A percentile compares a stretch with the other conserved stretches of the same genome.
These are phyloP conservation scores for Phytophthora citricola DNA, from an alignment of 352 stramenopile species.

Conservation along the genomic window DNA sequence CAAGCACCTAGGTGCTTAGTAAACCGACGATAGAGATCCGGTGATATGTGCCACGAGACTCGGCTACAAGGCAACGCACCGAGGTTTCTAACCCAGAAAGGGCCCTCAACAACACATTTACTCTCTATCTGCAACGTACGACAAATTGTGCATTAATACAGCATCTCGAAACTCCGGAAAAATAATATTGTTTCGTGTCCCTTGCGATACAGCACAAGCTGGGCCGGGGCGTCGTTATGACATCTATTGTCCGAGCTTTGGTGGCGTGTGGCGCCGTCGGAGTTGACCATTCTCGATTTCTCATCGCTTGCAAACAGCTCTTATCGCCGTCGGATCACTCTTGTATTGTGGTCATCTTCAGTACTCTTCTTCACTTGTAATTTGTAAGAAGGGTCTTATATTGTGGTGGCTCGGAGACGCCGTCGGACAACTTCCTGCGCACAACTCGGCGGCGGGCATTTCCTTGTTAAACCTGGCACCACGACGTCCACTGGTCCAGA, in stretches of 20 bases:
- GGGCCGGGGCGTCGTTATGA: not conserved
- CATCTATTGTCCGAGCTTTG: not conserved
- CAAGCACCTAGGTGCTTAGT: too few species aligned
- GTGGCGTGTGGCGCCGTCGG: not conserved
- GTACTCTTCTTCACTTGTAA: not conserved
- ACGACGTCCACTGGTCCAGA: too few species aligned
- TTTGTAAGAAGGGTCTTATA: not conserved
- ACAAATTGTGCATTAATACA: too few species aligned
- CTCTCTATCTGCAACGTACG: too few species aligned
- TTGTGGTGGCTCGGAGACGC: not conserved
- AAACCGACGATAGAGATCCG: too few species aligned
- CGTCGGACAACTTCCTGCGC: constrained; percentile 6
- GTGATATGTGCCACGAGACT: too few species aligned
- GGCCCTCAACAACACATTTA: too few species aligned
- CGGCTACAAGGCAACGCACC: too few species aligned
- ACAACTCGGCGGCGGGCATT: constrained; percentile 3
- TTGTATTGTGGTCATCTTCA: not conserved
- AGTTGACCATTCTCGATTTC: not conserved
- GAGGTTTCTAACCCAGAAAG: too few species aligned
- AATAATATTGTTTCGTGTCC: too few species aligned
- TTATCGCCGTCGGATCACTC: not conserved
- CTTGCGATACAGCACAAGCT: too few species aligned
- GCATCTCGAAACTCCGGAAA: too few species aligned
- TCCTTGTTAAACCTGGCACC: constrained; percentile 6
- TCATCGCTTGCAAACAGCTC: not conserved